Percentiles rank a stretch among this genome's conserved stretches.
These are phyloP conservation scores for Quercus gilva DNA, from an alignment of 306 rosid genomes.

Conservation along the genomic window DNA sequence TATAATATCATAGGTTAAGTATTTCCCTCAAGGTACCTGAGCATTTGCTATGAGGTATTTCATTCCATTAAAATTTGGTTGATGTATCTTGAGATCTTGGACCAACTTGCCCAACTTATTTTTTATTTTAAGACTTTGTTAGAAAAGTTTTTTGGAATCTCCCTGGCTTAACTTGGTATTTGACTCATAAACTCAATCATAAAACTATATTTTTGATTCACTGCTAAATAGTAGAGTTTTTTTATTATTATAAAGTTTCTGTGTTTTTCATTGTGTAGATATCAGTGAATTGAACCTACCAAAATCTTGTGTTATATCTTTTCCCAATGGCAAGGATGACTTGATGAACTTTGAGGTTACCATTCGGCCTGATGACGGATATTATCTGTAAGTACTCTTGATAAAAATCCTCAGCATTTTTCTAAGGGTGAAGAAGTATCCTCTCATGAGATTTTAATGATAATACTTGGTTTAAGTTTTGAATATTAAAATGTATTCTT, in stretches of 20 bases:
- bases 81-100: neutral
- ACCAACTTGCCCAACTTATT: neutral
- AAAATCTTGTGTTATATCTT: conserved; percentile 46
- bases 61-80: neutral
- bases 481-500: neutral
- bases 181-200: neutral
- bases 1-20: neutral
- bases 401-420: neutral
- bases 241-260: neutral
- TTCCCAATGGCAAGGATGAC: conserved; percentile 62
- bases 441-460: neutral
- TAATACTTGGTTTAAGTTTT: neutral
- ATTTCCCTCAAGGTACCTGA: neutral
- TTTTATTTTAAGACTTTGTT: neutral
- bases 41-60: neutral
- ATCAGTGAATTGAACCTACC: conserved; percentile 54
- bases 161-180: neutral
- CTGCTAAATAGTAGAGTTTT: neutral
- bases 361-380: conserved; percentile 59
- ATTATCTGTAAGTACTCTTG: conserved; percentile 40
- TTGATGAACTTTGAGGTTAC: conserved; percentile 65
- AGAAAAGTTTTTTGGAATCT: neutral
- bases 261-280: conserved; percentile 30
- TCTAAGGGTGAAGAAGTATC: neutral
- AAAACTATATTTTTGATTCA: neutral